Evolutionary conservation across 2,329 filamentous ascomycete genomes (phyloP).

Genomic region (Cryphonectria japonica): DNA sequence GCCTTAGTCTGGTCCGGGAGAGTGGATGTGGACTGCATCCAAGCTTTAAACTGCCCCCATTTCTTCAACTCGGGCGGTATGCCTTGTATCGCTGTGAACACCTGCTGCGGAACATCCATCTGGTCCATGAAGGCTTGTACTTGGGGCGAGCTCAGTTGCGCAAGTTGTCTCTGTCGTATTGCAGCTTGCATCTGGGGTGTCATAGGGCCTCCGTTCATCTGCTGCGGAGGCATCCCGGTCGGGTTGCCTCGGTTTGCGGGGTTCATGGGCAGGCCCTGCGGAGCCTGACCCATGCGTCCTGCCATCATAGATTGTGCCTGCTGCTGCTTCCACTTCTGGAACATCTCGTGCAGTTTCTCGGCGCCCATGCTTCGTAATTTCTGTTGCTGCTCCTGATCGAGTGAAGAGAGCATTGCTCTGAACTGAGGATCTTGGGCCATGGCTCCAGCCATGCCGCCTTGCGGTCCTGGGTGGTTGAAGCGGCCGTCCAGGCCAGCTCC

Average conservation of each 20-base stretch:
- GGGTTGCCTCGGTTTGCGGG: slow-evolving; percentile 18
- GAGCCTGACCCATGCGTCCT: slow-evolving; percentile 33
- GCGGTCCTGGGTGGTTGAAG: slow-evolving; percentile 54
- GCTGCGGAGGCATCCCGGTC: slow-evolving; percentile 31
- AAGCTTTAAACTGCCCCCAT: slow-evolving; percentile 52
- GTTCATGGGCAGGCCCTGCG: slow-evolving; percentile 32
- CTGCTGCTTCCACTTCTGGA: slow-evolving; percentile 52
- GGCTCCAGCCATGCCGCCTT: slow-evolving; percentile 42
- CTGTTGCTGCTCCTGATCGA: slow-evolving; percentile 52
- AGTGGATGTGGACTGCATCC: slow-evolving; percentile 42
- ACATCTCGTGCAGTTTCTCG: slow-evolving; percentile 56
- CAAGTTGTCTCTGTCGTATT: slow-evolving; percentile 34
- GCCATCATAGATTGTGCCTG: slow-evolving; percentile 33
- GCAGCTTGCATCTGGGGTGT: slow-evolving; percentile 27
- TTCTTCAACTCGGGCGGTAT: slow-evolving; percentile 52
- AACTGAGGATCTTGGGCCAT: slow-evolving; percentile 45
- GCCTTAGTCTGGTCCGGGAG: slow-evolving; percentile 38
- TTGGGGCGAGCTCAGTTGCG: slow-evolving; percentile 34
- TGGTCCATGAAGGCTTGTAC: slow-evolving; percentile 48
- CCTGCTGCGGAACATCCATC: slow-evolving; percentile 49
- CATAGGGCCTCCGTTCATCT: slow-evolving; percentile 25
- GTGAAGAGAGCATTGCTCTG: slow-evolving; percentile 47
- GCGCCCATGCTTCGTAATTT: slow-evolving; percentile 48
- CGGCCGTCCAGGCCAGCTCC: slow-evolving; percentile 55
- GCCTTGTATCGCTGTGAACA: slow-evolving; percentile 35